These are phyloP conservation scores for Mycena venus DNA, from an alignment of 768 basidiomycete genomes.

Conservation along the genomic window DNA sequence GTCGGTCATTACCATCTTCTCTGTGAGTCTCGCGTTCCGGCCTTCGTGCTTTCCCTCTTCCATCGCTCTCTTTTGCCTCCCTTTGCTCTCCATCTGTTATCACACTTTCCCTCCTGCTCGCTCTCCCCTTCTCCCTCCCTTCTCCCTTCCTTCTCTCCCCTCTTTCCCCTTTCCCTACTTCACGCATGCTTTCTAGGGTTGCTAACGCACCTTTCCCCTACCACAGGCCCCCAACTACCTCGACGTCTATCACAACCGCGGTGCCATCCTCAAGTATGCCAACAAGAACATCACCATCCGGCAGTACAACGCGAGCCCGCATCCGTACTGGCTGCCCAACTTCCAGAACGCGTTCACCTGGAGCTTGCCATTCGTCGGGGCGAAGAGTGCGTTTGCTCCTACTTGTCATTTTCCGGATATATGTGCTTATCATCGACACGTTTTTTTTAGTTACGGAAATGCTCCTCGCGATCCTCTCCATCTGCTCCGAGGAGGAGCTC, in stretches of 20 bases:
- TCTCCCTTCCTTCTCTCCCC: no score
- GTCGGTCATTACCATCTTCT: slow-evolving; percentile 97
- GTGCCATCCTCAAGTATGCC: slow-evolving; percentile 90
- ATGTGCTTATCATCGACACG: no score
- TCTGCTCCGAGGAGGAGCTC: slow-evolving; percentile 95
- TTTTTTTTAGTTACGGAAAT: slow-evolving; percentile 88
- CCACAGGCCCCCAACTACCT: slow-evolving; percentile 85
- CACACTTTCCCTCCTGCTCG: no score
- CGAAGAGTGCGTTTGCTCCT: slow-evolving; percentile 93
- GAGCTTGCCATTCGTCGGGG: slow-evolving; percentile 96
- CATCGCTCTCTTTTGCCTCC: not conserved
- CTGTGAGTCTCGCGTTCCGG: slow-evolving; percentile 65
- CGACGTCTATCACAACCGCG: slow-evolving; percentile 97
- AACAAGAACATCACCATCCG: slow-evolving; percentile 97
- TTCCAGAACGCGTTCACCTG: slow-evolving; percentile 99
- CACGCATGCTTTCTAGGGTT: no score
- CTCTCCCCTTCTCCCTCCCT: no score
- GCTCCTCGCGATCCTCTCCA: slow-evolving; percentile 93
- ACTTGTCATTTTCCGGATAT: no score
- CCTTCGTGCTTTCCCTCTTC: not conserved
- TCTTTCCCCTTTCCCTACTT: no score
- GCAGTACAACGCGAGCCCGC: slow-evolving; percentile 82
- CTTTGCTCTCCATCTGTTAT: no score
- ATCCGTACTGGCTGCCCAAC: slow-evolving; percentile 96
- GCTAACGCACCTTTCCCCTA: no score